Conservation (phyloP, 2,329 filamentous ascomycete species). For the Monascus ruber region DNA sequence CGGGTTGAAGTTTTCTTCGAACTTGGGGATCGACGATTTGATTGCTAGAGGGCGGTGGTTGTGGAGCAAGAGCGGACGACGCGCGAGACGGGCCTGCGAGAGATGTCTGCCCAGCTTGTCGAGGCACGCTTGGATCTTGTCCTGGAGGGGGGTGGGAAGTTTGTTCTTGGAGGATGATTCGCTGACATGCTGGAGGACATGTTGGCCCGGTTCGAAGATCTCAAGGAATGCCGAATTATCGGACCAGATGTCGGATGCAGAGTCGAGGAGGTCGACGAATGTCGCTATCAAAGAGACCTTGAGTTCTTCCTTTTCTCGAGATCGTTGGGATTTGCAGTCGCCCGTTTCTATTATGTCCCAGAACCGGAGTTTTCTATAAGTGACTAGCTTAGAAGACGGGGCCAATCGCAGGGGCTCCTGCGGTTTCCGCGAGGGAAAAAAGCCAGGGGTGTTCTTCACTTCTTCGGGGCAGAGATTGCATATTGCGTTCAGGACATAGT, state of each 20-base stretch:
- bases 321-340: slow-evolving; percentile 7
- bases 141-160: slow-evolving; percentile 31
- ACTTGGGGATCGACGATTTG: slow-evolving; percentile 80
- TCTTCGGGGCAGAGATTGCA: slow-evolving; percentile 52
- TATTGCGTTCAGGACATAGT: slow-evolving; percentile 67
- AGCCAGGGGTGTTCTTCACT: slow-evolving; percentile 36
- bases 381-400: slow-evolving; percentile 14
- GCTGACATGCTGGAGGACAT: slow-evolving; percentile 51
- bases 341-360: slow-evolving; percentile 40
- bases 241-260: slow-evolving; percentile 62
- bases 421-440: slow-evolving; percentile 52
- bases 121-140: slow-evolving; percentile 18
- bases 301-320: slow-evolving; percentile 25
- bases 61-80: slow-evolving; percentile 76
- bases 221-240: slow-evolving; percentile 65
- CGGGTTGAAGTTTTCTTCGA: slow-evolving; percentile 90
- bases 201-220: slow-evolving; percentile 56
- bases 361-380: slow-evolving; percentile 46
- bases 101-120: slow-evolving; percentile 34
- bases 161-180: slow-evolving; percentile 43
- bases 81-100: slow-evolving; percentile 50
- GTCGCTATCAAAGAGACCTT: slow-evolving; percentile 53
- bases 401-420: slow-evolving; percentile 41
- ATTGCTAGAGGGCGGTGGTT: slow-evolving; percentile 81
- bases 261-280: slow-evolving; percentile 53